Evolutionary conservation across 2,329 filamentous ascomycete genomes (phyloP), one percentile per base, ranked within the genome.

Genomic region (Claviceps paspali): DNA sequence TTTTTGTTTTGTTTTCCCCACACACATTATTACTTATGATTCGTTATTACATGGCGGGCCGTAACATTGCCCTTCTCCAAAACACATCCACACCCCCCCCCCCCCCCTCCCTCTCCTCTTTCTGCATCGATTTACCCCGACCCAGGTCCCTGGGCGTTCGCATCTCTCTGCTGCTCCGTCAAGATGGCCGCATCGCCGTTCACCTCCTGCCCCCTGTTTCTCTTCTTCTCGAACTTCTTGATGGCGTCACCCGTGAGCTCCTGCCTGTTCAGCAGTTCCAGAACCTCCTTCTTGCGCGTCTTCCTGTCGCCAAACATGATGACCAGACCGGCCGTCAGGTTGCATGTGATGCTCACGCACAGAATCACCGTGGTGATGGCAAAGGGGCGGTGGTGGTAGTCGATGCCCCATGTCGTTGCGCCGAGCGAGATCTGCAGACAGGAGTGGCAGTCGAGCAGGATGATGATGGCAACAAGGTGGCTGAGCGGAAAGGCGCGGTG

Each of bases 251-350:
- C 53, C 35, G 84, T 92, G 39, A 92, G 57, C 44, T 84, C 75
- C 52, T 91, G 84, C 22, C 82, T 65, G 49, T 82, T 74, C 58
- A 91, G 73, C 31, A 78, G 69, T 50, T 87, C 78, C 17, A 86
- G 65, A 0, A 92, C 82, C 29, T 92, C 83, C 69, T 86, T 88
- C 67, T 92, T 92, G 35, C 84, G 66, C 2, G 83, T 86, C 44
- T 70, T 73, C 15, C 77, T 70, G 51, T 88, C 83, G 1, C 84
- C 84, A 12, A 85, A 65, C 45, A 67, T 76, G 52, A 92, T 92
- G 19, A 88, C 53, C 1, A 92, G 58, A 3, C 84, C 84, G 0
- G 79, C 84, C 0, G 71, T 71, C 44, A 85, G 78, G 52, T 92
- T 92, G 52, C 76, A 80, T 0, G 76, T 71, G 47, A 92, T 83